phyloP scores from a whole-genome alignment of 2,329 filamentous ascomycete genomes.

The Ceratocystis eucalypticola region DNA sequence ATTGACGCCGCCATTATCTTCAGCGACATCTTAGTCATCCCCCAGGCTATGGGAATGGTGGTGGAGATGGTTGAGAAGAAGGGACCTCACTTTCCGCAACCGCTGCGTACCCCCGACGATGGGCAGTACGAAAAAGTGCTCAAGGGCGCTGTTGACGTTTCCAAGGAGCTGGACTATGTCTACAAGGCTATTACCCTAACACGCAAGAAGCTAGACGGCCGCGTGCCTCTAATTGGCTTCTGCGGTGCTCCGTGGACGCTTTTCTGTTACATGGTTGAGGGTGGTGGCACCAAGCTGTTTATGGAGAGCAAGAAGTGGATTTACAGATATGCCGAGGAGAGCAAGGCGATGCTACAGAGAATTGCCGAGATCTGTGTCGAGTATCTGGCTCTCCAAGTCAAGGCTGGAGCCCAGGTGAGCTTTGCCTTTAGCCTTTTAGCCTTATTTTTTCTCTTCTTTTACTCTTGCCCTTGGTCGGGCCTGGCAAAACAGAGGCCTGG shows the following conservation, averaged over 20 bases:
- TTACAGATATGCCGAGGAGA: constrained; percentile 71
- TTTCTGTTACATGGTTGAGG: constrained; percentile 98
- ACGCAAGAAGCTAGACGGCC: constrained; percentile 69
- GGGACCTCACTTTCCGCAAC: constrained; percentile 84
- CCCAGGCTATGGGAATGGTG: constrained; percentile 95
- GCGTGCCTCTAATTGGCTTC: constrained; percentile 90
- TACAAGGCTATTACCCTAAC: constrained; percentile 92
- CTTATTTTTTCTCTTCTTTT: background rate
- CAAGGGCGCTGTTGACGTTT: constrained; percentile 66
- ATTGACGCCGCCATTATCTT: constrained; percentile 98
- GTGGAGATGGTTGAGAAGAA: constrained; percentile 98
- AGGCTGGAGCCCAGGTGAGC: constrained; percentile 73
- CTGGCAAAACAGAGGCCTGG: background rate
- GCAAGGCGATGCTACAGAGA: constrained; percentile 72
- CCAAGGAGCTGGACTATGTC: constrained; percentile 77
- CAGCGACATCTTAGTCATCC: constrained; percentile 94
- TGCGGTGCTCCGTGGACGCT: constrained; percentile 95
- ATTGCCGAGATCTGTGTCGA: constrained; percentile 92
- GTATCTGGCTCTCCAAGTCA: constrained; percentile 81
- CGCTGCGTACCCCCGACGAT: constrained; percentile 65
- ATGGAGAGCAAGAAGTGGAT: constrained; percentile 93
- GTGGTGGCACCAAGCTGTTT: constrained; percentile 90
- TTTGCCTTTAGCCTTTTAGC: background rate
- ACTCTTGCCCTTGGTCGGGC: background rate
- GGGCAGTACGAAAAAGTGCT: constrained; percentile 70